Evolutionary conservation across 225 moss, liverwort and hornwort genomes (phyloP), one percentile per base, ranked within the genome.

Genomic region (Takakia lepidozioides): DNA sequence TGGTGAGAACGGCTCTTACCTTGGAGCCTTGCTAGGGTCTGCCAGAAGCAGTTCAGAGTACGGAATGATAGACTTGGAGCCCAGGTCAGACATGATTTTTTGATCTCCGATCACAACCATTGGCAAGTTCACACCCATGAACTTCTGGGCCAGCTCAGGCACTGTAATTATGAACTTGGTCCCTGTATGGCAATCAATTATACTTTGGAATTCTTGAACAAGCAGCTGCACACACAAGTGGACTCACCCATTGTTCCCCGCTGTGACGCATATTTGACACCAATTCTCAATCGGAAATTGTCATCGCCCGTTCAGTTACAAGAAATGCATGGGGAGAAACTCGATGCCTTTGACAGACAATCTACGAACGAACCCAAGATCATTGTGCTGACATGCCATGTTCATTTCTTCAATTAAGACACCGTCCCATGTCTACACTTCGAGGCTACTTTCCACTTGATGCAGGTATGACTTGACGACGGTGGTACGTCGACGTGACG

Each of bases 121-220:
- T 19, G 73, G 69, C 22, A 78, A 32, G 45, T 65, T 49, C 24
- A 59, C 65, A 32, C 69, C 68, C 14, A 62, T 48, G 26, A 78
- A 49, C 62, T 78, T 78, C 54, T 69, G 62, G 52, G 59, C 0
- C 1, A 66, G 55, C 8, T 37, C 45, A 1, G 59, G 48, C 39
- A 59, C 65, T 48, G 78, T 69, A 35, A 78, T 37, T 24, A 78
- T 78, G 24, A 69, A 65, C 62, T 56, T 78, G 6, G 78, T 43
- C 37, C 78, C 78, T 78, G 69, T 58, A 52, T 8, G 21, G n/a
- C n/a, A n/a, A n/a, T n/a, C n/a, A n/a, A n/a, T n/a, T n/a, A n/a
- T n/a, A n/a, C n/a, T n/a, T n/a, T n/a, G n/a, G n/a, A n/a, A n/a
- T n/a, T n/a, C n/a, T n/a, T n/a, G 0, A 55, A 22, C 25, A 39